These are phyloP conservation scores for Kodamaea kakaduensis DNA, from an alignment of 805 yeast genomes.

Conservation along the genomic window DNA sequence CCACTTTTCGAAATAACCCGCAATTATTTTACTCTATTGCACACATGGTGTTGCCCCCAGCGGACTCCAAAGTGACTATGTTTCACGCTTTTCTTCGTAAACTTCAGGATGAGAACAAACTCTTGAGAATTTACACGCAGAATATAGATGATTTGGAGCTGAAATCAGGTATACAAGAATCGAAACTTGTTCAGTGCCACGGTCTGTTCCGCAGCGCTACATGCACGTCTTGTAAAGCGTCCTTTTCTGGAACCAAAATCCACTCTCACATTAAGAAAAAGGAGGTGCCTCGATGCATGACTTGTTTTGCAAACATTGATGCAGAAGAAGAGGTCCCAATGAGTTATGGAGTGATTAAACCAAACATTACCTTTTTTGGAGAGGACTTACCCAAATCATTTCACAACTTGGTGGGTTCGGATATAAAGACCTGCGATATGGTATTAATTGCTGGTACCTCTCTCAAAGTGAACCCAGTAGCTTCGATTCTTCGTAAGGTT, in stretches of 20 bases:
- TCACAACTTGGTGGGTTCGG: constrained; percentile 38
- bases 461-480: constrained; percentile 57
- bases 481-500: constrained; percentile 34
- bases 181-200: constrained; percentile 71
- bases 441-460: constrained; percentile 82
- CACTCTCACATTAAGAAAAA: constrained; percentile 46
- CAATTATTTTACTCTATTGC: constrained; percentile 82
- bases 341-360: constrained; percentile 61
- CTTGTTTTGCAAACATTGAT: constrained; percentile 24
- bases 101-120: constrained; percentile 34
- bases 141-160: constrained; percentile 44
- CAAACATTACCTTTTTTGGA: constrained; percentile 86
- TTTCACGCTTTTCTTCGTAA: constrained; percentile 36
- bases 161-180: constrained; percentile 50
- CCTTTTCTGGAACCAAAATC: constrained; percentile 45
- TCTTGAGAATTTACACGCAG: constrained; percentile 42
- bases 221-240: constrained; percentile 71
- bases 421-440: constrained; percentile 70
- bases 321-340: constrained; percentile 23
- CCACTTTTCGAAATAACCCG: constrained; percentile 72
- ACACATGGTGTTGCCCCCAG: constrained; percentile 70
- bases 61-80: constrained; percentile 32
- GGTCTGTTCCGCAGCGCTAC: constrained; percentile 72
- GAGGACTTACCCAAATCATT: constrained; percentile 51
- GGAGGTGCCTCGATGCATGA: constrained; percentile 53